Evolutionary conservation across 108 stramenopile species (phyloP), one percentile per base, ranked within the genome.

Genomic region (Stephanodiscus triporus): DNA sequence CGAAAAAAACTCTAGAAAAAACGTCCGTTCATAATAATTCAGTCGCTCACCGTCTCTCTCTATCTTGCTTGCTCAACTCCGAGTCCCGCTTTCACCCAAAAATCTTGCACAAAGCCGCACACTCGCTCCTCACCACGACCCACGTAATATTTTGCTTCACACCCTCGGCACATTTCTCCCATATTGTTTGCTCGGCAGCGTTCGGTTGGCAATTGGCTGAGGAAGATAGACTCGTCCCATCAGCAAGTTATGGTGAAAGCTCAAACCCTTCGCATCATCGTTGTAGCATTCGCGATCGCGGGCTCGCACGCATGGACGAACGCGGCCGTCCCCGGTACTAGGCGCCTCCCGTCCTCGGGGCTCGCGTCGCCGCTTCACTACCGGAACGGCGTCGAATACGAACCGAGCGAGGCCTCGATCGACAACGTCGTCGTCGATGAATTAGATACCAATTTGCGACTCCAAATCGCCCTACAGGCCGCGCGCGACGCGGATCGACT

Each of bases 401-500:
- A 45, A 17, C 43, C 13, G 13, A 16, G 14, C 16, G 43, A 45
- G 43, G 0, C 43, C 16, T 17, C 43, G 43, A 17, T 45, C 13
- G 16, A 23, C 49, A 16, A 50, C 14, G 45, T 26, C 29, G 16
- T 45, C 22, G 4, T 4, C 45, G 38, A 65, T 14, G 64, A 47
- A 27, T 19, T 40, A 36, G 66, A 67, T 17, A 34, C 37, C 17
- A 53, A 67, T 14, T n/a, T 19, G 32, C 66, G 50, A 30, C 66
- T 67, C 1, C 50, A 51, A n/a, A 36, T 30, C n/a, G 66, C 66
- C 2, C 19, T 67, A 11, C 22, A 19, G 17, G 20, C 49, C 4
- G 66, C 66, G 32, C 66, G 66, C 17, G 34, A 67, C 20, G 50
- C 47, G 24, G 66, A 67, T 48, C 53, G 66, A 19, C 37, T 19